Evolutionary conservation across 192 early-diverging fungal species (phyloP), one percentile per base, ranked within the genome.

Genomic region (Rhizoclosmatium globosum): DNA sequence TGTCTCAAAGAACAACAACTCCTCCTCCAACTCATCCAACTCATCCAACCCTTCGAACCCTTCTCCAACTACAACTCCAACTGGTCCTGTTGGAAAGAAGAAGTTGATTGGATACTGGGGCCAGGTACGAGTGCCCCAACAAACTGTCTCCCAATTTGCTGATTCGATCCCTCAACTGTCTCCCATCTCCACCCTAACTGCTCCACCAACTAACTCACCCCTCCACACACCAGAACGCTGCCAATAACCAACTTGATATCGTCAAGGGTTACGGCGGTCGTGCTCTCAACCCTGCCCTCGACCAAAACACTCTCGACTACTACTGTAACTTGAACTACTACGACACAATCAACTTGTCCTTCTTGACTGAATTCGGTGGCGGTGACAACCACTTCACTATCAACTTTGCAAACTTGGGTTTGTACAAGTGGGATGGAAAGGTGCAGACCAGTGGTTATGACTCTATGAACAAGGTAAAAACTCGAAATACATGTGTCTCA

Each of bases 301-400:
- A 72, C 56, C 71, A 72, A 23, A 21, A 57, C 2, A 7, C 21
- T 3, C 56, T 72, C 3, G 31, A 43, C 3, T 19, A 19, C 47
- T 72, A 72, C 71, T 72, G 71, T 47, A 47, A 72, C 4, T 17
- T 57, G 21, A 21, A 69, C 3, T 69, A 57, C 41, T 82, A 82
- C 81, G 64, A 78, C 47, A 69, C 73, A 17, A 77, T 82, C 76
- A 79, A 78, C 62, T 65, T 82, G 47, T 76, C 81, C 0, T 82
- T 82, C 48, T 60, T 78, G 23, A 79, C 64, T 57, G 81, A 76
- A 3, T 82, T 82, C 57, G 68, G 76, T 31, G 78, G 78, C 43
- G 71, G 77, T 48, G 81, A 82, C 64, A 79, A 68, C 48, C 77
- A 77, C 69, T 79, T 82, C 53, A 78, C 77, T 46, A 72, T 82